Evolutionary conservation across 768 basidiomycete species (phyloP), one percentile per base, ranked within the genome.

Genomic region (Calocybe gangraenosa): DNA sequence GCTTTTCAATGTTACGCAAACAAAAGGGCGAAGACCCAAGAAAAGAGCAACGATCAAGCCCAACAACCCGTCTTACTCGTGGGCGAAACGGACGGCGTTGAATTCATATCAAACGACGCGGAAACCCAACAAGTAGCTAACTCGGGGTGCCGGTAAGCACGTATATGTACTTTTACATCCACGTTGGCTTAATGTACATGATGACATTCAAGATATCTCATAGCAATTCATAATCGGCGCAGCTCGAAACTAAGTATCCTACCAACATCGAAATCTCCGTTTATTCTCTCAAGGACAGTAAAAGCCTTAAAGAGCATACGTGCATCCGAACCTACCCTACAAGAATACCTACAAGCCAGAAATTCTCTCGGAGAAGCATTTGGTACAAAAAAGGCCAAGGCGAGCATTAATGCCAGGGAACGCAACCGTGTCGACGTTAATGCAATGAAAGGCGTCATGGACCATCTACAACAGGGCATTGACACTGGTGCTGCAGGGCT

Each of bases 371-470:
- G 95, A 23, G 85, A 92, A 62, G 80, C 87, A 1, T 99, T 99
- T 52, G 95, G 95, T 17, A 95, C 93, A 19, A 90, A 92, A 68
- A 98, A 96, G 61, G 91, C 92, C 36, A 87, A 91, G 63, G 79
- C 81, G 8, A 82, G 81, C 21, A 93, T 97, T 58, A 79, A 79
- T 42, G 87, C 92, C 3, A 78, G 77, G 42, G 92, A 94, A 65
- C 78, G 95, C 52, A 95, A 94, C 66, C 83, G 82, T 61, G 83
- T 99, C 30, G 92, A 96, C 66, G 81, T 88, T 15, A 70, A 74
- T 47, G 91, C 92, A 2, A 94, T 96, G 87, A 78, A 88, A 61
- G 79, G 80, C 7, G 90, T 91, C 28, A 82, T 82, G 53, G 78
- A 76, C 46, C 83, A 88, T 64, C 69, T 99, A 49, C 87, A 91